Conservation (phyloP, 2,329 filamentous ascomycete species). For the Verticillium isaacii region DNA sequence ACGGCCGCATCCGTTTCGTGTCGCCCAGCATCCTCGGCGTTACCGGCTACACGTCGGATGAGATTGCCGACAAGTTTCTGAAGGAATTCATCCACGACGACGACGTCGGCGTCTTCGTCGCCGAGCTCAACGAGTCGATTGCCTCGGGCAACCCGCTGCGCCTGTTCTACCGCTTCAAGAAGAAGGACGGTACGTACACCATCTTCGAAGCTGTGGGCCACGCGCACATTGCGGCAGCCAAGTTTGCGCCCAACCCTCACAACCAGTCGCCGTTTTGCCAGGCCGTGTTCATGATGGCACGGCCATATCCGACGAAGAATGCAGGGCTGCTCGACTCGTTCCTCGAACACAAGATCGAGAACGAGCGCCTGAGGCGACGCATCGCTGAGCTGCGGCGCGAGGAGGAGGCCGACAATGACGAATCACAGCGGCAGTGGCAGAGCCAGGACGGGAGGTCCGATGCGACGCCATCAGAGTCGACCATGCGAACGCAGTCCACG, state of each 20-base stretch:
- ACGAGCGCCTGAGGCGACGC: slow-evolving; percentile 77
- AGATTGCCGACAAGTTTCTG: slow-evolving; percentile 71
- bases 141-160: slow-evolving; percentile 73
- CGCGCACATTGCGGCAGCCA: slow-evolving; percentile 74
- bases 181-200: slow-evolving; percentile 64
- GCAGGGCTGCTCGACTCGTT: slow-evolving; percentile 84
- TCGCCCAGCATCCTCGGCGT: slow-evolving; percentile 72
- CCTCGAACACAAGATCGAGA: slow-evolving; percentile 94
- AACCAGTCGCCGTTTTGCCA: slow-evolving; percentile 70
- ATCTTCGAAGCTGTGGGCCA: slow-evolving; percentile 94
- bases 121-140: slow-evolving; percentile 87
- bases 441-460: slow-evolving; percentile 54
- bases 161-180: slow-evolving; percentile 82
- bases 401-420: slow-evolving; percentile 74
- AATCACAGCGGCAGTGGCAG: slow-evolving; percentile 56
- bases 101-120: slow-evolving; percentile 75
- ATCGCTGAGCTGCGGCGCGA: slow-evolving; percentile 83
- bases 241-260: slow-evolving; percentile 56
- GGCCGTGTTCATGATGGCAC: slow-evolving; percentile 89
- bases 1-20: slow-evolving; percentile 80
- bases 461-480: slow-evolving; percentile 44
- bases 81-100: slow-evolving; percentile 82
- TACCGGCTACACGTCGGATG: slow-evolving; percentile 68
- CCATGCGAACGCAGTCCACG: slow-evolving; percentile 25
- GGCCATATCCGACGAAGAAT: slow-evolving; percentile 86